Percentiles rank a stretch among this genome's conserved stretches.
phyloP scores from a whole-genome alignment of 2,329 filamentous ascomycete species.

The Albifimbria verrucaria region DNA sequence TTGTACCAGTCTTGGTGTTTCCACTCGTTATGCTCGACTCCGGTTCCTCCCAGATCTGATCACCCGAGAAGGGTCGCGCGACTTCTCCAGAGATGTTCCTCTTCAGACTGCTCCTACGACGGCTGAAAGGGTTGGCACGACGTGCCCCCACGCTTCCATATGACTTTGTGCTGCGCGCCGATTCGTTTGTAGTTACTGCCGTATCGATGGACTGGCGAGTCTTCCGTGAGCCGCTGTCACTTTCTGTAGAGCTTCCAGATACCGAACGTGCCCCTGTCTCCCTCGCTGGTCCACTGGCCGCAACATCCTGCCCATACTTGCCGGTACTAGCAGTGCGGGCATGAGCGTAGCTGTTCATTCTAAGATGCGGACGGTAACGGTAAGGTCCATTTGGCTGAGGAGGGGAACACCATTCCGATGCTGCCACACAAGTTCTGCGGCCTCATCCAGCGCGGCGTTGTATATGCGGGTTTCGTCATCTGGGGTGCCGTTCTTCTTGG shows the following conservation, averaged over 20 bases:
- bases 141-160: constrained; percentile 36
- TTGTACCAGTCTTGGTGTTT: constrained; percentile 22
- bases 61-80: constrained; percentile 65
- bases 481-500: constrained; percentile 19
- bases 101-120: constrained; percentile 63
- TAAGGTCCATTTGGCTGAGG: constrained; percentile 62
- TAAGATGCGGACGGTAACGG: constrained; percentile 65
- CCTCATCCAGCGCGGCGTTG: constrained; percentile 70
- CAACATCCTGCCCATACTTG: constrained; percentile 43
- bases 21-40: constrained; percentile 36
- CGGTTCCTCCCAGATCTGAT: constrained; percentile 89
- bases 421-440: constrained; percentile 74
- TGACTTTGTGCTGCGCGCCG: constrained; percentile 29
- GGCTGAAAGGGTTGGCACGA: constrained; percentile 32
- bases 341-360: constrained; percentile 69
- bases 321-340: constrained; percentile 60
- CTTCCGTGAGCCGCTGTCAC: constrained; percentile 34
- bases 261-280: constrained; percentile 41
- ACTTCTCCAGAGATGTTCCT: constrained; percentile 69
- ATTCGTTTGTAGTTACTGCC: constrained; percentile 10
- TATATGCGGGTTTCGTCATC: constrained; percentile 64
- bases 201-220: constrained; percentile 24
- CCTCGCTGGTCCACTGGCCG: constrained; percentile 42
- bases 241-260: constrained; percentile 51
- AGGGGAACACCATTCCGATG: constrained; percentile 59